Conservation (phyloP, 345 rosid species). For the Camelina laxa region DNA sequence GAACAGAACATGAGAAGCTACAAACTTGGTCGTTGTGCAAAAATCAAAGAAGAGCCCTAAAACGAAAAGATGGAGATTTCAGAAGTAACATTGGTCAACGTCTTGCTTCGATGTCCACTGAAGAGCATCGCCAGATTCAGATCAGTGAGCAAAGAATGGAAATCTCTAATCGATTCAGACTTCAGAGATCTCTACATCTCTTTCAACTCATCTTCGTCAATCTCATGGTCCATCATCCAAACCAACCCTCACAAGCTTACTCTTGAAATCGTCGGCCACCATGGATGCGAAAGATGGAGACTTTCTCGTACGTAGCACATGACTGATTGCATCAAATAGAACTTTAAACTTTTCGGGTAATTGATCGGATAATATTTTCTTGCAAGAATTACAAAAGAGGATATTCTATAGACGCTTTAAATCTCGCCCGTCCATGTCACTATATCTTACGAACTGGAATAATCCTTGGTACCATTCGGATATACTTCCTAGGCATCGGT, state of each 20-base stretch:
- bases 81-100: background rate
- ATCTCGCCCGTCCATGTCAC: constrained; percentile 23
- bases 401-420: constrained; percentile 11
- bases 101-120: constrained; percentile 6
- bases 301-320: too few species aligned
- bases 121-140: constrained; percentile 22
- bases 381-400: background rate
- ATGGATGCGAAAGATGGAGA: too few species aligned
- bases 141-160: constrained; percentile 17
- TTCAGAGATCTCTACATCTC: constrained; percentile 25
- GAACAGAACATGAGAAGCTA: too few species aligned
- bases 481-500: constrained; percentile 30
- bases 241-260: constrained; percentile 27
- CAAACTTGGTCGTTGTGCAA: too few species aligned
- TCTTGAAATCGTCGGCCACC: constrained; percentile 16
- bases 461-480: constrained; percentile 34
- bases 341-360: background rate
- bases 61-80: constrained; percentile 17
- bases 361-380: background rate
- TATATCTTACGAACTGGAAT: constrained; percentile 23
- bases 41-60: background rate
- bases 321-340: background rate
- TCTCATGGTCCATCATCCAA: constrained; percentile 36
- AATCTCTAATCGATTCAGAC: constrained; percentile 27
- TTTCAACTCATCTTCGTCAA: constrained; percentile 15